Percentiles rank a stretch among this genome's conserved stretches.
These are phyloP conservation scores for Rutstroemia sydowiana DNA, from an alignment of 2,329 filamentous ascomycete species.

Conservation along the genomic window DNA sequence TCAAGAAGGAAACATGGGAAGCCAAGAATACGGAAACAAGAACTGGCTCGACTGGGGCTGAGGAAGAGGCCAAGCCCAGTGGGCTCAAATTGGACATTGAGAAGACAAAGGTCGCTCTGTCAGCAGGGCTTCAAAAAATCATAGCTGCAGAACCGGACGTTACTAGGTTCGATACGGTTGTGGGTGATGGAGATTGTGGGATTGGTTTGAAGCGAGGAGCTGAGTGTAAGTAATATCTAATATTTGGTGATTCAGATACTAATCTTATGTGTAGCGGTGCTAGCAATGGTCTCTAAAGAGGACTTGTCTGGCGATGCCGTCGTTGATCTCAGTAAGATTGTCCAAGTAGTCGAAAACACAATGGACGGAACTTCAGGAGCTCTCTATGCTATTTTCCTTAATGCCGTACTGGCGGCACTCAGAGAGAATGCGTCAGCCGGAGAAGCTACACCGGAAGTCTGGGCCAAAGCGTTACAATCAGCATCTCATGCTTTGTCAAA, in stretches of 20 bases:
- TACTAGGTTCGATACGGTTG: constrained; percentile 61
- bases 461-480: constrained; percentile 58
- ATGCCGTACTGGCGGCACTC: constrained; percentile 52
- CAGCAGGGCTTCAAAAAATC: constrained; percentile 47
- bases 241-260: background rate
- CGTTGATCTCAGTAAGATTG: constrained; percentile 52
- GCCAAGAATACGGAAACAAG: constrained; percentile 33
- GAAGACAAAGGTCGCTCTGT: constrained; percentile 45
- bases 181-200: constrained; percentile 67
- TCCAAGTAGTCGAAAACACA: constrained; percentile 55
- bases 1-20: constrained; percentile 52
- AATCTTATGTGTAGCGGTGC: constrained; percentile 32
- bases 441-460: constrained; percentile 41
- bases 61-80: constrained; percentile 30
- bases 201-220: constrained; percentile 62
- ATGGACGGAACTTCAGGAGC: constrained; percentile 76
- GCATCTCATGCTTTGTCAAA: constrained; percentile 64
- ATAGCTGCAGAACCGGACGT: constrained; percentile 58
- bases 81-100: constrained; percentile 26
- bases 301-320: constrained; percentile 49
- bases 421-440: constrained; percentile 20
- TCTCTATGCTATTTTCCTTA: constrained; percentile 69
- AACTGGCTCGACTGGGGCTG: constrained; percentile 18
- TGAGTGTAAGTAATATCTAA: constrained; percentile 35
- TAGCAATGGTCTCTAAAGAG: constrained; percentile 35